A percentile compares a stretch with the other conserved stretches of the same genome.
Evolutionary conservation across 345 rosid genomes (phyloP).

Genomic region (Limnanthes douglasii): DNA sequence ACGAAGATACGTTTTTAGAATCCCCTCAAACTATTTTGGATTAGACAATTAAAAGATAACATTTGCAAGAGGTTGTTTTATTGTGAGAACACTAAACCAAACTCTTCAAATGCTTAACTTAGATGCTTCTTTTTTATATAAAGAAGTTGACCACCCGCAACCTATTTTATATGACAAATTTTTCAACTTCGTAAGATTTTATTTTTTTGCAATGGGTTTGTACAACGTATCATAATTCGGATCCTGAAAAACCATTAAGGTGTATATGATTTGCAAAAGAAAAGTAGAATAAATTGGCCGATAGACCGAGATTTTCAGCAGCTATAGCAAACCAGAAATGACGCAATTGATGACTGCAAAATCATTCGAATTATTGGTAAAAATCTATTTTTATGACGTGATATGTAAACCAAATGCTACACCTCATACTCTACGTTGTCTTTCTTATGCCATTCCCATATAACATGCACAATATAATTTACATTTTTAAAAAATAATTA

Average conservation of each 20-base stretch:
- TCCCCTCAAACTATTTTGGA: constrained; percentile 96
- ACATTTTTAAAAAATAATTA: no score
- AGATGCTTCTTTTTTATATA: constrained; percentile 86
- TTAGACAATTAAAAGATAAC: constrained; percentile 94
- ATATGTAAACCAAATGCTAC: no score
- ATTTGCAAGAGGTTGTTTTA: constrained; percentile 86
- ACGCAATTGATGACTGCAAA: constrained; percentile 35
- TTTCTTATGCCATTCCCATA: no score
- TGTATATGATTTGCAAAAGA: constrained; percentile 44
- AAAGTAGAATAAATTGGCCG: constrained; percentile 97
- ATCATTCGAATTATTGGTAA: constrained; percentile 58
- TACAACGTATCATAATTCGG: constrained; percentile 38
- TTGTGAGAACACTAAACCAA: constrained; percentile 69
- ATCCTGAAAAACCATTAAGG: constrained; percentile 29
- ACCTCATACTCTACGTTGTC: no score
- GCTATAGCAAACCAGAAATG: constrained; percentile 20
- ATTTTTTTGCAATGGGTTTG: constrained; percentile 68
- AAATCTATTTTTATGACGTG: constrained; percentile 94
- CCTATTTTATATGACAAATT: constrained; percentile 73
- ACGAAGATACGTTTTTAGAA: constrained; percentile 52
- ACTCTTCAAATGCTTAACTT: constrained; percentile 88
- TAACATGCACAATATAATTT: no score
- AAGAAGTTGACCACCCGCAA: constrained; percentile 63
- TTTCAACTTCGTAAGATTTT: constrained; percentile 56
- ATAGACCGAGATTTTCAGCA: constrained; percentile 65